These are phyloP conservation scores for Lepraria neglecta DNA, from an alignment of 495 filamentous ascomycete genomes.

Conservation along the genomic window DNA sequence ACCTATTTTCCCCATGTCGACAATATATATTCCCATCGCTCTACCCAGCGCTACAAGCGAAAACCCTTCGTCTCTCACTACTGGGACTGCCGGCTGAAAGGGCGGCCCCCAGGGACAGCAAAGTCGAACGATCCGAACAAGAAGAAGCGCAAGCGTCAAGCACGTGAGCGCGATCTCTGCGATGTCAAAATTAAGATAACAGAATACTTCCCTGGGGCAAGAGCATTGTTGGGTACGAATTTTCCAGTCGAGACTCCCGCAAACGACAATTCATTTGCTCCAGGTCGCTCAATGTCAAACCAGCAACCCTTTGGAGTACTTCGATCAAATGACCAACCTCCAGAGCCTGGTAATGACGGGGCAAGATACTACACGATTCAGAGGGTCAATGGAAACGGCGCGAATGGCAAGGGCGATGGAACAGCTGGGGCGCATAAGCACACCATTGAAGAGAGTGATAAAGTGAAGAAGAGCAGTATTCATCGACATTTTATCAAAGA, in stretches of 20 bases:
- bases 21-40: constrained; percentile 87
- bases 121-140: constrained; percentile 82
- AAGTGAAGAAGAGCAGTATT: constrained; percentile 79
- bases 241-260: constrained; percentile 26
- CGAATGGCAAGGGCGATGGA: constrained; percentile 64
- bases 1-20: constrained; percentile 88
- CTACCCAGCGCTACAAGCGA: constrained; percentile 78
- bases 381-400: constrained; percentile 70
- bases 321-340: constrained; percentile 11
- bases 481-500: constrained; percentile 59
- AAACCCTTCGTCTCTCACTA: constrained; percentile 81
- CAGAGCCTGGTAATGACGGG: constrained; percentile 41
- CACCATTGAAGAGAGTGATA: constrained; percentile 69
- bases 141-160: constrained; percentile 79
- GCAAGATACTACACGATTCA: constrained; percentile 65
- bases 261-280: constrained; percentile 34
- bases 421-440: constrained; percentile 66
- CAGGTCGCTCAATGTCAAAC: constrained; percentile 27
- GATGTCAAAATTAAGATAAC: constrained; percentile 93
- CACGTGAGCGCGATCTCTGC: constrained; percentile 71
- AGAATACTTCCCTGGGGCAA: constrained; percentile 63
- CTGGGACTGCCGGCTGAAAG: constrained; percentile 87
- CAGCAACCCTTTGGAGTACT: constrained; percentile 20
- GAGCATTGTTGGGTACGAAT: constrained; percentile 29
- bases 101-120: constrained; percentile 73